A percentile compares a stretch with the other conserved stretches of the same genome.
Conservation (phyloP, 768 basidiomycete species). For the Daedaleopsis nitida region DNA sequence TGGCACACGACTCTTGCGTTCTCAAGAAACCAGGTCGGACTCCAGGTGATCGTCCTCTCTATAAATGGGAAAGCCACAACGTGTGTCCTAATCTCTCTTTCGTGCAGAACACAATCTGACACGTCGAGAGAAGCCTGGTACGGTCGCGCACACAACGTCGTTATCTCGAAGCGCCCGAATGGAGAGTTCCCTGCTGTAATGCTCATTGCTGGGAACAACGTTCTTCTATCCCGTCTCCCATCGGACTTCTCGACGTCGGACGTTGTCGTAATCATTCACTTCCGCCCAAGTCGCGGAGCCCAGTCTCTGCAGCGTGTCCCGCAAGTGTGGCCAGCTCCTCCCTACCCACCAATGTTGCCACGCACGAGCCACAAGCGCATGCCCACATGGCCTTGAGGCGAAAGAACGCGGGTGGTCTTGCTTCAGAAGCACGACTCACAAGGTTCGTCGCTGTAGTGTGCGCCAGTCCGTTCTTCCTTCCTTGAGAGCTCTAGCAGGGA, state of each 20-base stretch:
- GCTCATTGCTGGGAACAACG: constrained; percentile 16
- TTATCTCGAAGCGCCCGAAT: constrained; percentile 13
- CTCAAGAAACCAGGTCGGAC: background rate
- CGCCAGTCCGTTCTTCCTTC: background rate
- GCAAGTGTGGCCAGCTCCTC: background rate
- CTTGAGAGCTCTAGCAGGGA: too few relatives aligned
- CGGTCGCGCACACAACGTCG: constrained; percentile 1
- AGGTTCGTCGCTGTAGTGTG: constrained; percentile 6
- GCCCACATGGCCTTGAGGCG: constrained; percentile 8
- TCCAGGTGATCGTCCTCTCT: constrained; percentile 15
- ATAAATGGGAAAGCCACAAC: constrained; percentile 13
- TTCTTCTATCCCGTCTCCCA: constrained; percentile 10
- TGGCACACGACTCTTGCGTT: constrained; percentile 4
- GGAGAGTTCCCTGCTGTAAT: constrained; percentile 11
- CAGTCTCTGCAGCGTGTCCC: constrained; percentile 9
- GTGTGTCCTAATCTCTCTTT: constrained; percentile 13
- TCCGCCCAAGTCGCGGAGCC: constrained; percentile 7
- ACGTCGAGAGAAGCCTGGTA: background rate
- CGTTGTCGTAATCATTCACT: constrained; percentile 17
- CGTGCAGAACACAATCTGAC: background rate
- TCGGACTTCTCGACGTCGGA: constrained; percentile 16
- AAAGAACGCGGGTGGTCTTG: constrained; percentile 2
- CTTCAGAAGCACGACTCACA: constrained; percentile 9
- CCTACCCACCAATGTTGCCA: constrained; percentile 4
- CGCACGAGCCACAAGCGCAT: constrained; percentile 5